Evolutionary conservation across 2,329 filamentous ascomycete species (phyloP), one percentile per base, ranked within the genome.

Genomic region (Curvularia hawaiiensis): DNA sequence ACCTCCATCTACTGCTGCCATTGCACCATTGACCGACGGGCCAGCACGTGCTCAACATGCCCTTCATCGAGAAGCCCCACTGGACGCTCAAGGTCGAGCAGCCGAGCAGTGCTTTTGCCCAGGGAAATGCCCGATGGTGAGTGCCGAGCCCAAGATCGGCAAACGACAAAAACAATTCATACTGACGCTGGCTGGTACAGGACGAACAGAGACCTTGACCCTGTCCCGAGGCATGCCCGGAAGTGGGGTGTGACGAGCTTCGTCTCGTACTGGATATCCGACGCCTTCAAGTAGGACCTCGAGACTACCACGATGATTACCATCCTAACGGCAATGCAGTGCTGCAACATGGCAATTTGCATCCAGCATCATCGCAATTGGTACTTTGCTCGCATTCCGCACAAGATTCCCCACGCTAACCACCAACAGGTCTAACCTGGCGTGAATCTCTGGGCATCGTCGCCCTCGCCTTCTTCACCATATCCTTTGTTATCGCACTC

Each of bases 401-500:
- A 8, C 31, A 22, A 16, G 12, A 12, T 6, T 12, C 7, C 2
- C n/a, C 43, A 9, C 28, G 35, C 40, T 54, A 38, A 56, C 47
- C 54, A 54, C 18, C 6, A 30, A 20, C 40, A 74, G 84, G 84
- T 3, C 75, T 87, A 20, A 82, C 78, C 52, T 86, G 83, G 78
- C 77, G 79, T 47, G 85, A 87, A 66, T 82, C 82, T 4, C 77
- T 85, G 49, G 78, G 75, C 43, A 86, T 84, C 56, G 79, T 83
- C 30, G 80, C 81, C 16, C 69, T 82, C 18, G 78, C 77, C 16
- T 83, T 82, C 72, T 80, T 83, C 65, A 81, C 83, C 55, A 80
- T 84, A 40, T 82, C 80, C 35, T 79, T 85, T 43, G 84, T 88
- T n/a, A 88, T 88, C 43, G 82, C 83, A 12, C 77, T 83, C 11